Conservation (phyloP, 2,329 filamentous ascomycete genomes). For the Colletotrichum limetticola region DNA sequence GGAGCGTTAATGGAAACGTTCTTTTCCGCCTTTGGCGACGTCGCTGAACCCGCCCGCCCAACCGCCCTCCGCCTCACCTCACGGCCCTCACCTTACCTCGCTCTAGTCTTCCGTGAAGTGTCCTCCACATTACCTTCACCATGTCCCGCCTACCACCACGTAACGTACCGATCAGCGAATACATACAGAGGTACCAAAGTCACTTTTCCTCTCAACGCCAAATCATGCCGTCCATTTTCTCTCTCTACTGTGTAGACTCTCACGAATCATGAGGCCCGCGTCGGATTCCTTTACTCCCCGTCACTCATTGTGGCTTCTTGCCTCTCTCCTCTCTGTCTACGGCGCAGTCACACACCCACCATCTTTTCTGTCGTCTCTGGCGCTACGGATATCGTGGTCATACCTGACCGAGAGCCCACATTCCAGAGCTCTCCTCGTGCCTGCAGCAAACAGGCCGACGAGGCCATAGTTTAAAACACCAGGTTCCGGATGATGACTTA, state of each 20-base stretch:
- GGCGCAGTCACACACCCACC: background rate
- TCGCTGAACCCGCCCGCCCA: constrained; percentile 2
- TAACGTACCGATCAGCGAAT: background rate
- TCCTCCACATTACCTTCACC: background rate
- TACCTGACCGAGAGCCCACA: constrained; percentile 18
- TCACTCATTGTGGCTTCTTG: background rate
- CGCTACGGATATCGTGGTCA: background rate
- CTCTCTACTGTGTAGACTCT: background rate
- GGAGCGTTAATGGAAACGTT: constrained; percentile 35
- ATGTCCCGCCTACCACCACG: background rate
- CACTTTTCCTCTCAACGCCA: background rate
- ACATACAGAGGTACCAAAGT: background rate
- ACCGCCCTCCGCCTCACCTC: background rate
- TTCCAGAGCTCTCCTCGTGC: constrained; percentile 31
- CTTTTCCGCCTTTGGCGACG: constrained; percentile 32
- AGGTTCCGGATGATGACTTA: constrained; percentile 28
- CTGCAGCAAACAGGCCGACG: constrained; percentile 16
- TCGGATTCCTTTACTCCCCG: background rate
- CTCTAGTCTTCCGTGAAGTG: background rate
- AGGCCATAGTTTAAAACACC: constrained; percentile 30
- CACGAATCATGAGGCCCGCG: background rate
- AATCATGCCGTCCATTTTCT: background rate
- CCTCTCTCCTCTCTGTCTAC: background rate
- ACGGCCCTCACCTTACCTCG: background rate
- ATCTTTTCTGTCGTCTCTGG: background rate